A percentile compares a stretch with the other conserved stretches of the same genome.
Conservation (phyloP, 2,329 filamentous ascomycete genomes). For the Dactylonectria macrodidyma region DNA sequence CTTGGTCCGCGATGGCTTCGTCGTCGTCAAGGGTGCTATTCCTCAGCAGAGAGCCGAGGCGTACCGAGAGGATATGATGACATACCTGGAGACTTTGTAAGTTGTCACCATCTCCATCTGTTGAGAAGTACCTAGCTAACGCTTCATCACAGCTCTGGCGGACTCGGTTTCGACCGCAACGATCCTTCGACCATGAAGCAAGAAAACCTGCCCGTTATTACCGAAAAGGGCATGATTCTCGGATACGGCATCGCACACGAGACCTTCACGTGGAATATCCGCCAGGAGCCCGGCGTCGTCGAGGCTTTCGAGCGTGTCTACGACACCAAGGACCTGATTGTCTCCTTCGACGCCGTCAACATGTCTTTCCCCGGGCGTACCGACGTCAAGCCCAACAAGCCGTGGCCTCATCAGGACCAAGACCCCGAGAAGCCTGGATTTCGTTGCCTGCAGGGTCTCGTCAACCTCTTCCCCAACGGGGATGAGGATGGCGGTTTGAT, state of each 20-base stretch:
- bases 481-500: conserved; percentile 50
- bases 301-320: conserved; percentile 61
- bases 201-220: conserved; percentile 19
- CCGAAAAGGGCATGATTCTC: conserved; percentile 62
- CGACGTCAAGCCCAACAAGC: conserved; percentile 40
- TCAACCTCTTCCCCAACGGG: conserved; percentile 56
- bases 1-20: conserved; percentile 19
- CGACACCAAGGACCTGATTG: conserved; percentile 60
- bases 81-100: conserved; percentile 23
- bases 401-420: conserved; percentile 29
- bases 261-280: conserved; percentile 61
- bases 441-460: conserved; percentile 64
- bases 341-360: conserved; percentile 56
- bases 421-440: conserved; percentile 52
- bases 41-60: conserved; percentile 18
- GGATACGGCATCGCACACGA: conserved; percentile 63
- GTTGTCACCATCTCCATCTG: not conserved
- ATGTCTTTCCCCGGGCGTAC: conserved; percentile 58
- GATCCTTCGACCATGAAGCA: conserved; percentile 21
- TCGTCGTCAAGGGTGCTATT: conserved; percentile 23
- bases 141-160: conserved; percentile 1
- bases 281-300: conserved; percentile 60
- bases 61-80: conserved; percentile 16
- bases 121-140: not conserved
- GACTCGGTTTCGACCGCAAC: conserved; percentile 18